Evolutionary conservation across 2,329 filamentous ascomycete species (phyloP), one percentile per base, ranked within the genome.

Genomic region (Alternaria sp.): DNA sequence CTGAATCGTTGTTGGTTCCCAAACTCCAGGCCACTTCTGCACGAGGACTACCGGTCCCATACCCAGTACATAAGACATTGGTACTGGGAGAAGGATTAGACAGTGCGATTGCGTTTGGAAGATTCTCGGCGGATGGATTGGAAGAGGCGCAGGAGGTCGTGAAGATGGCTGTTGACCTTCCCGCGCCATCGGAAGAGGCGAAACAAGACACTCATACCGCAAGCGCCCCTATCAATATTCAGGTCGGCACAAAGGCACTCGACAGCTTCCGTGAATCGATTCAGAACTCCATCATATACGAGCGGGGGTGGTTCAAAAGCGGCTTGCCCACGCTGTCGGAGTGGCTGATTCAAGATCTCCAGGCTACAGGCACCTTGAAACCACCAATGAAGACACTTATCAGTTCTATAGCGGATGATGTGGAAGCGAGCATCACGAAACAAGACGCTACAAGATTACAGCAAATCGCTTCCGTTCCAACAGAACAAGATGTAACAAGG

Each of bases 11-110:
- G 12, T 84, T 97, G n/a, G 90, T 92, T 18, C 93, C 93, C 5
- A 77, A 80, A 28, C 85, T 97, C 34, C 88, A 92, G 20, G 91
- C 90, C 14, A 85, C 84, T 62, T 87, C 86, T 16, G 89, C 89
- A 9, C 84, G 88, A 62, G 85, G 88, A 58, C 88, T 89, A 12
- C 85, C 89, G 16, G 84, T 95, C 43, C 87, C 89, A 7, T 93
- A 92, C 45, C 94, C 94, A 0, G 93, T 97, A 1, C 94, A 98
- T 74, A 92, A 90, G 74, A 88, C 90, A 1, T 79, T 97, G 16
- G 71, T 97, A 10, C 85, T 97, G 9, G 89, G 88, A 0, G 85
- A 92, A 50, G 93, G 92, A 0, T 80, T 97, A 3, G 81, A 86
- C 54, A 92, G 91, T 8, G 87, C 90, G 1, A 83, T 89, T 5